Evolutionary conservation across 2,329 filamentous ascomycete genomes (phyloP), one percentile per base, ranked within the genome.

Genomic region (Sphaerulina vaccinii): DNA sequence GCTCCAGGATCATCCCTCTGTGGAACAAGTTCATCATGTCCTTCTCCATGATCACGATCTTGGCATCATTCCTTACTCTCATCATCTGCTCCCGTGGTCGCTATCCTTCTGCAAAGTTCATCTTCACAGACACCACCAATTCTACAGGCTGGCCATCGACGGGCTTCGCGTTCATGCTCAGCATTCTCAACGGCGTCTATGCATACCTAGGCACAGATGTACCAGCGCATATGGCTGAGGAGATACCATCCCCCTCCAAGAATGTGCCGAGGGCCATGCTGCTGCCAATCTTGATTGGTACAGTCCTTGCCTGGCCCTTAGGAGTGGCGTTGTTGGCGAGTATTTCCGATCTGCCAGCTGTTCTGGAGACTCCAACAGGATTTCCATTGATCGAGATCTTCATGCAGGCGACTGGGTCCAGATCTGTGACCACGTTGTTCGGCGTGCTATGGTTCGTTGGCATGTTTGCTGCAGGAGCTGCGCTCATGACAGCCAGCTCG

Each of bases 401-500:
- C 36, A 33, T 19, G 6, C 54, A 57, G 35, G 51, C 38, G 9
- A 57, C 54, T n/a, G 46, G 36, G n/a, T 21, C 10, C 5, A 49
- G 11, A 32, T 22, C 3, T 13, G 36, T 24, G 4, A 39, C 46
- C 4, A 23, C 33, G 4, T 16, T 49, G 5, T 27, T 49, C 16
- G 18, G 13, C 36, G 15, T 2, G 40, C n/a, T 21, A 21, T n/a
- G 13, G 68, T 70, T 81, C 24, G 39, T 71, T 16, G 70, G 68
- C 2, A 62, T 71, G n/a, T 65, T 71, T 62, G 77, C 81, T 70
- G 83, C 83, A 64, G 82, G 80, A 1, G 80, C 79, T 0, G 79
- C 83, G 50, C 79, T 80, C 16, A 76, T 82, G 38, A 74, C 82
- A 10, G 81, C 80, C 6, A 78, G 79, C 11, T 83, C 80, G 3